Conservation (phyloP, 495 filamentous ascomycete species). For the Jackrogersella minutella region DNA sequence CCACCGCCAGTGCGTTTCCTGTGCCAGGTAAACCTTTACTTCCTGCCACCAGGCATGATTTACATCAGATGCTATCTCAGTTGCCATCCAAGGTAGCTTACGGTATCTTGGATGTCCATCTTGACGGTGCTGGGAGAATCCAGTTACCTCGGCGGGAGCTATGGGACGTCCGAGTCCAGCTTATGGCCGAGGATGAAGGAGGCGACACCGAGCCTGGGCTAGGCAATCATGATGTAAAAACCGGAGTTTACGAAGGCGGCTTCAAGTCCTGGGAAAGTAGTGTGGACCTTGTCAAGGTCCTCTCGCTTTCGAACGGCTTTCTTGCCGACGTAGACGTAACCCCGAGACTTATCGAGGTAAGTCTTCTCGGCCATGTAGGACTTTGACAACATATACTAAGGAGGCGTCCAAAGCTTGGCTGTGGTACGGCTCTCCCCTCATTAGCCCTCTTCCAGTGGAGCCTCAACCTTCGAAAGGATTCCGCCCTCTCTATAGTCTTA, state of each 20-base stretch:
- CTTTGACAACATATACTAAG: constrained; percentile 16
- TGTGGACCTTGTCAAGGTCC: constrained; percentile 80
- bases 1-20: constrained; percentile 56
- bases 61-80: constrained; percentile 65
- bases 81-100: constrained; percentile 84
- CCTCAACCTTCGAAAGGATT: constrained; percentile 51
- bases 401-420: constrained; percentile 71
- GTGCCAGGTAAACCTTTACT: constrained; percentile 59
- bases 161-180: constrained; percentile 91
- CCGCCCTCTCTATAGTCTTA: constrained; percentile 68
- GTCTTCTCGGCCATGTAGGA: constrained; percentile 20
- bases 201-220: constrained; percentile 61
- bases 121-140: constrained; percentile 57
- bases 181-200: constrained; percentile 77
- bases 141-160: constrained; percentile 83
- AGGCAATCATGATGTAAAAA: constrained; percentile 83
- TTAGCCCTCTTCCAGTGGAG: constrained; percentile 78
- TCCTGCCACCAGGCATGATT: constrained; percentile 52
- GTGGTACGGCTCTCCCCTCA: constrained; percentile 87
- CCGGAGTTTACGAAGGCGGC: constrained; percentile 95
- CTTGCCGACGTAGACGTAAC: constrained; percentile 53
- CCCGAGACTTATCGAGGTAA: constrained; percentile 77
- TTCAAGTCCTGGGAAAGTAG: constrained; percentile 99
- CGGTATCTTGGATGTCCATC: constrained; percentile 64
- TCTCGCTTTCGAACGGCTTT: constrained; percentile 66